Percentiles rank a stretch among this genome's conserved stretches.
phyloP scores from a whole-genome alignment of 257 asterid species.

The Solanum arcanum region DNA sequence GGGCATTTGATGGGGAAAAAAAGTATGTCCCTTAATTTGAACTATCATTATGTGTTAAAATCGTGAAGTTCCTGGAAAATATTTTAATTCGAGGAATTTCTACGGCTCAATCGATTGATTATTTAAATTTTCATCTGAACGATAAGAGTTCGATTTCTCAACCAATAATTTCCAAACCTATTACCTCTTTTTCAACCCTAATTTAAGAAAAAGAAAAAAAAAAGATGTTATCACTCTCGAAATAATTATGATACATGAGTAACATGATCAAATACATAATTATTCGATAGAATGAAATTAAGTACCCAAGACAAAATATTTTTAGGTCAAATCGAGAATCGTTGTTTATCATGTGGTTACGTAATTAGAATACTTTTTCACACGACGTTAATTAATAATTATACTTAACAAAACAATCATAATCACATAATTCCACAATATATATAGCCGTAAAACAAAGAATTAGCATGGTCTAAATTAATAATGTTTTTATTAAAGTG shows the following conservation, averaged over 20 bases:
- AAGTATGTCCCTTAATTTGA: neutral
- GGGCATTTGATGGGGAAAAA: neutral
- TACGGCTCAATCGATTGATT: rapidly evolving
- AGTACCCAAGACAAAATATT: no score
- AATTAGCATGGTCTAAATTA: neutral
- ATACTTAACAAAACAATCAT: neutral
- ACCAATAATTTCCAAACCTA: neutral
- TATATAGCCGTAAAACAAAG: neutral
- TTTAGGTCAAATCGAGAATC: neutral
- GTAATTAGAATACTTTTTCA: neutral
- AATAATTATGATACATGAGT: neutral
- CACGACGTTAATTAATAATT: neutral
- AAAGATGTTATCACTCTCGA: neutral
- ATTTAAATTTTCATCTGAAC: neutral
- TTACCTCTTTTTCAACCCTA: neutral
- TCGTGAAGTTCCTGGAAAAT: neutral
- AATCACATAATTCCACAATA: neutral
- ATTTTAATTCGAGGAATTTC: neutral
- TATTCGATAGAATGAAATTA: neutral
- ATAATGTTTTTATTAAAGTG: neutral
- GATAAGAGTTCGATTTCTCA: neutral
- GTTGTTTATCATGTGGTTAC: neutral
- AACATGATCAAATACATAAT: neutral
- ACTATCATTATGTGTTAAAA: neutral
- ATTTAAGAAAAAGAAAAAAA: neutral